A percentile compares a stretch with the other conserved stretches of the same genome.
phyloP scores from a whole-genome alignment of 164 flowering plant species.

The Dillenia turbinata region DNA sequence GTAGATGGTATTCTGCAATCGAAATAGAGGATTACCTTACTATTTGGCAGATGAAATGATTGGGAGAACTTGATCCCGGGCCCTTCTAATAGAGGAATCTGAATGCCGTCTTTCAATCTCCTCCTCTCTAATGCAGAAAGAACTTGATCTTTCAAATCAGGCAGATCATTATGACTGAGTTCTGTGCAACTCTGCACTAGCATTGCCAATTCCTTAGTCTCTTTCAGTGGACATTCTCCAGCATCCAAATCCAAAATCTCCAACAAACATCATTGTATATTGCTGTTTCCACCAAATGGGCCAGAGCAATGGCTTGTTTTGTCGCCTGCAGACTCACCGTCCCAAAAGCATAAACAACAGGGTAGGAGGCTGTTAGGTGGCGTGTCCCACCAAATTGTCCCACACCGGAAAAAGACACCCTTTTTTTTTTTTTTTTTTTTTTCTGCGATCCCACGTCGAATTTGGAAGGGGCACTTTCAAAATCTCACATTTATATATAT shows the following conservation, averaged over 20 bases:
- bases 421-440: too few relatives aligned
- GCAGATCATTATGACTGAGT: constrained; percentile 60
- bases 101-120: constrained; percentile 31
- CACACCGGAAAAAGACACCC: too few relatives aligned
- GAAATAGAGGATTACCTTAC: constrained; percentile 43
- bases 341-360: constrained; percentile 88
- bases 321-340: constrained; percentile 73
- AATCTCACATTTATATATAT: too few relatives aligned
- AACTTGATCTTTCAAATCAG: constrained; percentile 52
- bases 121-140: constrained; percentile 65
- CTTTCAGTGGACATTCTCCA: constrained; percentile 75
- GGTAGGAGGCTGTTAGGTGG: too few relatives aligned
- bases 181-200: constrained; percentile 67
- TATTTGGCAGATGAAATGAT: constrained; percentile 76
- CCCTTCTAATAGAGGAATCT: constrained; percentile 9
- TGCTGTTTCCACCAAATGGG: constrained; percentile 65
- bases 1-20: constrained; percentile 54
- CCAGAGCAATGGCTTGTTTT: constrained; percentile 60
- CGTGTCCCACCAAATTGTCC: too few relatives aligned
- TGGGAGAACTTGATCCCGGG: too few relatives aligned
- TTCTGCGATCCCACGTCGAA: too few relatives aligned
- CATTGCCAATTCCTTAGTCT: constrained; percentile 55
- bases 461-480: too few relatives aligned
- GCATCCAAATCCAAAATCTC: constrained; percentile 58
- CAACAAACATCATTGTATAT: constrained; percentile 31